A percentile compares a stretch with the other conserved stretches of the same genome.
These are phyloP conservation scores for Mycocentrospora acerina DNA, from an alignment of 2,329 filamentous ascomycete species.

Conservation along the genomic window DNA sequence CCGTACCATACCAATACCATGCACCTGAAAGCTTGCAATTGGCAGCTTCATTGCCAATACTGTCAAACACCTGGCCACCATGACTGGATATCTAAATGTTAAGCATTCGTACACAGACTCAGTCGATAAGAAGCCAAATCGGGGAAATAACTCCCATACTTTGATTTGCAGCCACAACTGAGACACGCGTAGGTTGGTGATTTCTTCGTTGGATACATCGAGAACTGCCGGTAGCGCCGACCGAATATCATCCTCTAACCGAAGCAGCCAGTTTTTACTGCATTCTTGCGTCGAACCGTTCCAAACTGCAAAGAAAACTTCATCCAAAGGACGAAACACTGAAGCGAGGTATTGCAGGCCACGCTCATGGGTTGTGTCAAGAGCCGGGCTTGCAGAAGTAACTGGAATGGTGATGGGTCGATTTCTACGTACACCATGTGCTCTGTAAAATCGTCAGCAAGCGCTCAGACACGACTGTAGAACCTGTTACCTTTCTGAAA, in stretches of 20 bases:
- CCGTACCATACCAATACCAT: conserved; percentile 33
- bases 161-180: conserved; percentile 68
- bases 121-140: conserved; percentile 54
- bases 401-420: conserved; percentile 70
- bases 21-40: conserved; percentile 23
- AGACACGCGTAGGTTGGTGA: conserved; percentile 59
- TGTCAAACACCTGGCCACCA: conserved; percentile 63
- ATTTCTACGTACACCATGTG: conserved; percentile 70
- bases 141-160: conserved; percentile 63
- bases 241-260: conserved; percentile 63
- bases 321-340: conserved; percentile 67
- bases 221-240: conserved; percentile 57
- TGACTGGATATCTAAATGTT: conserved; percentile 64
- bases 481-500: conserved; percentile 25
- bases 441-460: conserved; percentile 43
- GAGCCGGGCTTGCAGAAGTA: conserved; percentile 65
- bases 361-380: conserved; percentile 62
- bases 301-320: conserved; percentile 65
- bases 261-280: conserved; percentile 57
- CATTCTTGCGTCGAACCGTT: conserved; percentile 64
- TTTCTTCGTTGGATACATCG: conserved; percentile 54
- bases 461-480: neutral
- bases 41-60: conserved; percentile 38
- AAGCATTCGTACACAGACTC: conserved; percentile 54
- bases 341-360: conserved; percentile 59